These are phyloP conservation scores for Aspergillus sp. DNA, from an alignment of 2,329 filamentous ascomycete genomes.

Conservation along the genomic window DNA sequence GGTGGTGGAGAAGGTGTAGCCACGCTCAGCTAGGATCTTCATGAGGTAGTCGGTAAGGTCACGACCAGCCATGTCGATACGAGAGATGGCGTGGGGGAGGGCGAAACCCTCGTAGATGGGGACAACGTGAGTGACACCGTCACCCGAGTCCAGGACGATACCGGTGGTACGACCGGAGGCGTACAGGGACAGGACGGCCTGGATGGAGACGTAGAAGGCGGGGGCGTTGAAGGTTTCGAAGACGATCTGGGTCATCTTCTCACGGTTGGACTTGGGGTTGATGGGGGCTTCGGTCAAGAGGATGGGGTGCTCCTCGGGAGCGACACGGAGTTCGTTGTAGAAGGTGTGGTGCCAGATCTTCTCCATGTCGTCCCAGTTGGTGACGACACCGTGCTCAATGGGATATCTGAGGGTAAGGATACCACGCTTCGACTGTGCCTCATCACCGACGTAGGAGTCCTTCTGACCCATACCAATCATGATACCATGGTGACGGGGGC, in stretches of 20 bases:
- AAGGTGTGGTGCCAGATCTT: constrained; percentile 99
- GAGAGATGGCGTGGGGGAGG: constrained; percentile 98
- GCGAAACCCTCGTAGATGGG: constrained; percentile 99
- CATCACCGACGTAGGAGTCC: constrained; percentile 99
- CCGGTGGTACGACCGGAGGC: constrained; percentile 99
- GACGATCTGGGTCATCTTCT: constrained; percentile 99
- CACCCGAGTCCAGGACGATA: constrained; percentile 99
- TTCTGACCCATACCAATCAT: constrained; percentile 99
- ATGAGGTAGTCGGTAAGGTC: constrained; percentile 99
- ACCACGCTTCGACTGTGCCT: constrained; percentile 99
- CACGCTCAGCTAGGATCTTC: constrained; percentile 99
- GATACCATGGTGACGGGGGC: constrained; percentile 99
- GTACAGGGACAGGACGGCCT: constrained; percentile 98
- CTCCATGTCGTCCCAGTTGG: constrained; percentile 99
- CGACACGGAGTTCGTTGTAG: constrained; percentile 99
- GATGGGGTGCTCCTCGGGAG: constrained; percentile 99
- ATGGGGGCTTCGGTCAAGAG: constrained; percentile 98
- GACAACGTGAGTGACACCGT: constrained; percentile 99
- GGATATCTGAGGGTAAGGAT: constrained; percentile 99
- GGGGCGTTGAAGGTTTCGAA: constrained; percentile 99
- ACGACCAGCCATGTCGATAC: constrained; percentile 99
- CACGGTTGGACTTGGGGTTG: constrained; percentile 99
- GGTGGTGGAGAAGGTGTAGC: constrained; percentile 99
- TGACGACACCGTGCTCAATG: constrained; percentile 99
- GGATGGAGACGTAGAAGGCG: constrained; percentile 99